Base-by-base conservation (phyloP, 2,329 filamentous ascomycete genomes). In the Nakataea oryzae region DNA sequence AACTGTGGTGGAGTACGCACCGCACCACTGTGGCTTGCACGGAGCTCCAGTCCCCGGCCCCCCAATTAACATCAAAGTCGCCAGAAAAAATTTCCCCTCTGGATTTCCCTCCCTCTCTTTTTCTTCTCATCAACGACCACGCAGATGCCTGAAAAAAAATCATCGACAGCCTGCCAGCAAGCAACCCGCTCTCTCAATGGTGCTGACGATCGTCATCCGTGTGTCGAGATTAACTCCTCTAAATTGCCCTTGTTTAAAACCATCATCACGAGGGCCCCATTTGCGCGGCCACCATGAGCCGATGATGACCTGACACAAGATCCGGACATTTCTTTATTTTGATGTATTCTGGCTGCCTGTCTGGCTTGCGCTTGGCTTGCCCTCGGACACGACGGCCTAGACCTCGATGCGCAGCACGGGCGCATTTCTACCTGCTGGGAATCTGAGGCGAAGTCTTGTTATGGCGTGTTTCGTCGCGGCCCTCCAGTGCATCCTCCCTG, bases 241-340 rank as follows among this genome's bases (percentile, higher is more conserved):
- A 67, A 69, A 71, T 74, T 73, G 78, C 81, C 81, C 77, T 84
- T 85, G 81, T 77, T 78, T 80, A 86, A 86, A 86, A 86, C 83
- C 83, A 85, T 86, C 75, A 79, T 84, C 82, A 84, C 81, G 83
- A 86, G 83, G 81, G 83, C 82, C 83, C 81, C 81, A 80, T 74
- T 70, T 72, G 81, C 72, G 81, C 75, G 82, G 82, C 81, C 78
- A 71, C 82, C 83, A 86, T 85, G 83, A 86, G 83, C 78, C 81
- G 83, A 69, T 84, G 83, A 86, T 86, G 82, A 86, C 83, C 83
- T 85, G 80, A 84, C 78, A 79, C 81, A 84, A 84, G 79, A 61
- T 77, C 65, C 73, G 77, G 77, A 85, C 82, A 85, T 79, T 69
- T 28, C 41, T 29, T 54, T 26, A 26, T 17, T 54, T 24, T 7